phyloP scores from a whole-genome alignment of 2,329 filamentous ascomycete species.

The Blastomyces silverae region DNA sequence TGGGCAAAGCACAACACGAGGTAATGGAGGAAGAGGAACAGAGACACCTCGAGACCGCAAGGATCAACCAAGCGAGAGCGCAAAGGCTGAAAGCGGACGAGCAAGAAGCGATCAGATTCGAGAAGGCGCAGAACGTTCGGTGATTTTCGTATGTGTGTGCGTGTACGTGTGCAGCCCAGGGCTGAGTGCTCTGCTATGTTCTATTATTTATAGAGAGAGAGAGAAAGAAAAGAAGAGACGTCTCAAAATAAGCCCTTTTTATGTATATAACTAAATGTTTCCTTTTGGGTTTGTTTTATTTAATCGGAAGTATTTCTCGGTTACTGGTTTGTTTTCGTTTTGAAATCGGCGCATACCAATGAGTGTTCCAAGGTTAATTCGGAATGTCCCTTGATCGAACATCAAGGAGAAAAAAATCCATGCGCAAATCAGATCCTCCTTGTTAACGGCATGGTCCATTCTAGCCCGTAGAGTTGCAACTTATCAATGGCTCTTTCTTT shows the following conservation, averaged over 20 bases:
- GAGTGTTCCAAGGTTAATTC: too few relatives aligned
- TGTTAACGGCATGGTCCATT: background rate
- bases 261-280: background rate
- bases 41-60: background rate
- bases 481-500: background rate
- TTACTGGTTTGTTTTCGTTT: background rate
- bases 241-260: background rate
- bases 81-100: conserved; percentile 7
- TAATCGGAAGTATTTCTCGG: background rate
- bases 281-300: background rate
- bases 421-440: background rate
- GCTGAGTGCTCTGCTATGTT: background rate
- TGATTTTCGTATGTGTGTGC: background rate
- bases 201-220: background rate
- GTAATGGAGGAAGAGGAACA: conserved; percentile 9
- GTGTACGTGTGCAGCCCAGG: background rate
- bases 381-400: too few relatives aligned
- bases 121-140: background rate
- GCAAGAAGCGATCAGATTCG: conserved; percentile 1
- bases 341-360: too few relatives aligned
- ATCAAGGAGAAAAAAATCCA: too few relatives aligned
- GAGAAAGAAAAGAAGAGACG: background rate
- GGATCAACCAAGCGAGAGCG: background rate
- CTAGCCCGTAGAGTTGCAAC: too few relatives aligned
- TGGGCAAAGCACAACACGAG: conserved; percentile 26